phyloP scores from a whole-genome alignment of 2,329 filamentous ascomycete genomes.

The Apiospora malaysiana region DNA sequence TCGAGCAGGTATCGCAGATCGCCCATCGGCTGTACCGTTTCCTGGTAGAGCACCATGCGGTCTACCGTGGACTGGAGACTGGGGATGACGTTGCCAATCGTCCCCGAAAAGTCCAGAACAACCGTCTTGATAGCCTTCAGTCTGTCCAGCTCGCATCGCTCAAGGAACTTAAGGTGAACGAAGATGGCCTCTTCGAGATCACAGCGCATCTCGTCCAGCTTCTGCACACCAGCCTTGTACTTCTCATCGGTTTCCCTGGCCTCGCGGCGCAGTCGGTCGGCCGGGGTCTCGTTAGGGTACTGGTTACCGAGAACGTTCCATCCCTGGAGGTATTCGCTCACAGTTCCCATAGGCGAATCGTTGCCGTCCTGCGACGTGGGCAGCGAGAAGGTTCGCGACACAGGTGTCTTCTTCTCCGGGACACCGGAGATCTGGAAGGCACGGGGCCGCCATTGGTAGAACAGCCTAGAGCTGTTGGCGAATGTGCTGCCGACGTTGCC shows the following conservation, averaged over 20 bases:
- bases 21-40: conserved; percentile 92
- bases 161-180: conserved; percentile 91
- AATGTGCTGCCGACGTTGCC: conserved; percentile 96
- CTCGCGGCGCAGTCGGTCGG: conserved; percentile 85
- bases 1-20: conserved; percentile 94
- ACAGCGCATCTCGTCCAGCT: conserved; percentile 88
- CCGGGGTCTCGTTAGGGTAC: conserved; percentile 91
- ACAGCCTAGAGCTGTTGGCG: conserved; percentile 96
- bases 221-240: conserved; percentile 86
- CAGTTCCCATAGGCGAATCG: conserved; percentile 82
- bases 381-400: conserved; percentile 77
- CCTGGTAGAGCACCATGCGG: conserved; percentile 98
- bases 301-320: conserved; percentile 94
- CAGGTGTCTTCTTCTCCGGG: conserved; percentile 81
- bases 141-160: conserved; percentile 94
- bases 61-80: conserved; percentile 95
- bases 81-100: conserved; percentile 97
- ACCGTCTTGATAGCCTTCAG: conserved; percentile 98
- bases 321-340: conserved; percentile 86
- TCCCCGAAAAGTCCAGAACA: conserved; percentile 94
- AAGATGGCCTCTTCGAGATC: conserved; percentile 96
- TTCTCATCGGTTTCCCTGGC: conserved; percentile 89
- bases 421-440: conserved; percentile 87
- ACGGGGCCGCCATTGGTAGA: conserved; percentile 95
- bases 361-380: conserved; percentile 63